Evolutionary conservation across 2,329 filamentous ascomycete genomes (phyloP), one percentile per base, ranked within the genome.

Genomic region (Scopulariopsis brevicaulis): DNA sequence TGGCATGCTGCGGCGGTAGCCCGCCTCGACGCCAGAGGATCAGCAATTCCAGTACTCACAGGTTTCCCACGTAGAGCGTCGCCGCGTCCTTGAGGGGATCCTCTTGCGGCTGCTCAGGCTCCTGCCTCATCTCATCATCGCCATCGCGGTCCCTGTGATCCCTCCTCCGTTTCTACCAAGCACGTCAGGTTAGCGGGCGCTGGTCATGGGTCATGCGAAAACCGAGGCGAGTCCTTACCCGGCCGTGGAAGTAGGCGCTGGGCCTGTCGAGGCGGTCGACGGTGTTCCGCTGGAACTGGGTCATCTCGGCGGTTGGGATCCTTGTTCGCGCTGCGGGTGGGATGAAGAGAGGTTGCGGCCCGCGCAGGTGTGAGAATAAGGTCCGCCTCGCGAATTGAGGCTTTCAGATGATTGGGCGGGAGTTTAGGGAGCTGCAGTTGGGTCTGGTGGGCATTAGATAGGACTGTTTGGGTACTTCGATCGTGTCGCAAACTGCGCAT

Each of bases 41-140:
- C 18, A n/a, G 43, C 43, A 24, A 20, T 50, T 50, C 20, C 22
- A 6, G 20, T 24, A 64, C 68, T 58, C 77, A 95, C 82, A 99
- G 79, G 71, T 99, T 99, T 66, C 94, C 94, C 53, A 99, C 93
- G 69, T 99, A 99, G 69, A 99, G 89, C 0, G 94, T 99, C 10
- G 93, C 92, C 48, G 94, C 91, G 70, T 94, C 80, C 63, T 83
- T 87, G 60, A 99, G 78, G 62, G 90, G 90, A 63, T 96, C 90
- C 56, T 61, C 67, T 4, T 64, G 60, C 8, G 68, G 68, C 60
- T 35, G 25, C 34, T 90, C 85, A 52, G 82, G 74, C 25, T 66
- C 63, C 7, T 62, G 64, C 15, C 75, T 70, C 48, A 87, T 83
- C 34, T 73, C 74, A 53, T 79, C 77, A 40, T 81, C 77, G 51